Percentiles rank a stretch among this genome's conserved stretches.
These are phyloP conservation scores for Incumbomyces delicatus DNA, from an alignment of 2,329 filamentous ascomycete species.

Conservation along the genomic window DNA sequence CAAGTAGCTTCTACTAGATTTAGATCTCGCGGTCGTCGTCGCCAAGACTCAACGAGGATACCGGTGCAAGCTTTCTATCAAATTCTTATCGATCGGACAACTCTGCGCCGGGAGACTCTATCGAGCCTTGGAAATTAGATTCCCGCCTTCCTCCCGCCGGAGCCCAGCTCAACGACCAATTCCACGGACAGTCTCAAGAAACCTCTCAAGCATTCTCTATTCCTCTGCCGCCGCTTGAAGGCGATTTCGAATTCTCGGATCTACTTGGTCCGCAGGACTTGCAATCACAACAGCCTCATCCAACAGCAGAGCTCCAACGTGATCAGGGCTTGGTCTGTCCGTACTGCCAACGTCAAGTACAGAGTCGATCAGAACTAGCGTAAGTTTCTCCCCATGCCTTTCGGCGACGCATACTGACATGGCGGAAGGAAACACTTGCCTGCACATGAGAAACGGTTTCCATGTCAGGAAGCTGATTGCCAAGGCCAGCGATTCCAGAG, in stretches of 20 bases:
- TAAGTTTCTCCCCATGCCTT: not conserved
- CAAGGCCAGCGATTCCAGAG: not conserved
- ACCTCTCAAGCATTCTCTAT: not conserved
- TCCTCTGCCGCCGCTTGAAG: not conserved
- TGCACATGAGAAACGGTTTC: not conserved
- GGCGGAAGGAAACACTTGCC: not conserved
- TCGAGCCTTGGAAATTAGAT: conserved; percentile 1
- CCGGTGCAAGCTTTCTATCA: not conserved
- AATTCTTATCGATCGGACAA: not conserved
- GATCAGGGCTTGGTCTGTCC: not conserved
- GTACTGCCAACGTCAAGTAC: not conserved
- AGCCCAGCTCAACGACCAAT: not conserved
- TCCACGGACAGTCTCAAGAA: not conserved
- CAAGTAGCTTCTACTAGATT: not conserved
- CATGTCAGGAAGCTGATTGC: not conserved
- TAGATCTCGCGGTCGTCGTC: not conserved
- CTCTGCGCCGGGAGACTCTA: not conserved
- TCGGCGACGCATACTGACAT: not conserved
- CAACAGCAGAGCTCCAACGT: not conserved
- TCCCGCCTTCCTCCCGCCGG: not conserved
- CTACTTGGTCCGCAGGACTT: not conserved
- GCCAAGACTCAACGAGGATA: not conserved
- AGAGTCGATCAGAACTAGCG: not conserved
- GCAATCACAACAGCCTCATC: not conserved
- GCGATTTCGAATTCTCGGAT: not conserved